Evolutionary conservation across 2,329 filamentous ascomycete species (phyloP), one percentile per base, ranked within the genome.

Genomic region (Zymoseptoria ardabiliae): DNA sequence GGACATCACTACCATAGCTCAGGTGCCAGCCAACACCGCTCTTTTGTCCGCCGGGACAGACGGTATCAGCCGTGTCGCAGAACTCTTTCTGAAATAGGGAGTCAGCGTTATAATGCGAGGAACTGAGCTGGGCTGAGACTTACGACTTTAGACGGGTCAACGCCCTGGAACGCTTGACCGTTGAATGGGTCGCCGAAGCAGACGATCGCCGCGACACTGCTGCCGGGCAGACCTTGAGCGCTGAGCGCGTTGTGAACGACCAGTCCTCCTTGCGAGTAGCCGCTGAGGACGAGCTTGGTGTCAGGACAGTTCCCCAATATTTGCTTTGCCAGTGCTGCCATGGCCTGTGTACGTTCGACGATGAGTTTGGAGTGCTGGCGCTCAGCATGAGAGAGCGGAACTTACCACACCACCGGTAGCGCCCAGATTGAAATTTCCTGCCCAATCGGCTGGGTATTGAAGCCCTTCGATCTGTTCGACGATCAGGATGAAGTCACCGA

Each of bases 161-260:
- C 66, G 19, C 65, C 61, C 49, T 66, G 58, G 53, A 69, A 65
- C 28, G 52, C 61, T 53, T 66, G 61, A 13, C 64, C 63, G 52
- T 69, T 70, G 50, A 68, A 57, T 5, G 68, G 68, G 50, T 71
- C 69, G 9, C 69, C 69, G 55, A 69, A 71, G 22, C 62, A 63
- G 9, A 69, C 66, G 2, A 65, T 65, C n/a, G 66, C 69, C 22
- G 68, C 66, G 23, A 69, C 61, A 23, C 65, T 64, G 53, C 57
- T 58, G n/a, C 65, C 63, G 50, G 66, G 60, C 25, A 69, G 50
- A 17, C 61, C 58, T 22, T 61, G 57, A 25, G 50, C 23, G 19
- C 53, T 55, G 30, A 64, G 53, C 25, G 65, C 64, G 48, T 65
- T 63, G 58, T 66, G 64, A 9, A 63, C 59, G 51, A 63, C 62